These are phyloP conservation scores for Ceratocystis albifundus DNA, from an alignment of 2,329 filamentous ascomycete genomes.

Conservation along the genomic window DNA sequence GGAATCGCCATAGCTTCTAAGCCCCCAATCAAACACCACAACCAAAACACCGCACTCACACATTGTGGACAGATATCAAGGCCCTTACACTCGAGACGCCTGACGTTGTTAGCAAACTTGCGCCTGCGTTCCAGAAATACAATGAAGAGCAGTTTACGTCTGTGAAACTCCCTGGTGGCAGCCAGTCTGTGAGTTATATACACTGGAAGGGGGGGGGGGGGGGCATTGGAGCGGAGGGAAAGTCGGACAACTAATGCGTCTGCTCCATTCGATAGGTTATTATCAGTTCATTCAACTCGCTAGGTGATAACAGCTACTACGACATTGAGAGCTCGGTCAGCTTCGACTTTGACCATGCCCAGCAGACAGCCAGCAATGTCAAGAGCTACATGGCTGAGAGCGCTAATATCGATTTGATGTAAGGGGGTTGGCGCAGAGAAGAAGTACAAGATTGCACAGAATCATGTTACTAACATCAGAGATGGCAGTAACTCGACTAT, in stretches of 20 bases:
- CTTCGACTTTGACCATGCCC: slow-evolving; percentile 76
- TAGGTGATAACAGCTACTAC: slow-evolving; percentile 75
- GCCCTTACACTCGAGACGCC: slow-evolving; percentile 61
- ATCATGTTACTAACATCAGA: too few species aligned
- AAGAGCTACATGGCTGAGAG: slow-evolving; percentile 73
- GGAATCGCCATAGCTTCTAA: background rate
- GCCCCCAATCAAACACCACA: too few species aligned
- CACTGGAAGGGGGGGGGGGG: background rate
- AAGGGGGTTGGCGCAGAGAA: slow-evolving; percentile 30
- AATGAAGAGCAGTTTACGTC: slow-evolving; percentile 90
- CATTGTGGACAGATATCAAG: slow-evolving; percentile 62
- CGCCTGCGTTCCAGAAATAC: slow-evolving; percentile 81
- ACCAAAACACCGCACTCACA: slow-evolving; percentile 9
- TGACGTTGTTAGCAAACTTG: slow-evolving; percentile 57
- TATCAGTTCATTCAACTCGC: slow-evolving; percentile 73
- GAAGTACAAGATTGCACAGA: too few species aligned
- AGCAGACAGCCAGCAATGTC: slow-evolving; percentile 69
- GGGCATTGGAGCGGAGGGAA: background rate
- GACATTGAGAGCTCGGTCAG: slow-evolving; percentile 80
- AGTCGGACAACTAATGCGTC: background rate
- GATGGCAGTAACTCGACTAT: slow-evolving; percentile 57
- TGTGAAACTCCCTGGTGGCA: slow-evolving; percentile 78
- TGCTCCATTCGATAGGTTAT: slow-evolving; percentile 46
- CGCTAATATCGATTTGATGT: slow-evolving; percentile 68
- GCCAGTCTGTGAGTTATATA: slow-evolving; percentile 39